A percentile compares a stretch with the other conserved stretches of the same genome.
Evolutionary conservation across 2,329 filamentous ascomycete genomes (phyloP).

Genomic region (Ophiostoma ulmi): DNA sequence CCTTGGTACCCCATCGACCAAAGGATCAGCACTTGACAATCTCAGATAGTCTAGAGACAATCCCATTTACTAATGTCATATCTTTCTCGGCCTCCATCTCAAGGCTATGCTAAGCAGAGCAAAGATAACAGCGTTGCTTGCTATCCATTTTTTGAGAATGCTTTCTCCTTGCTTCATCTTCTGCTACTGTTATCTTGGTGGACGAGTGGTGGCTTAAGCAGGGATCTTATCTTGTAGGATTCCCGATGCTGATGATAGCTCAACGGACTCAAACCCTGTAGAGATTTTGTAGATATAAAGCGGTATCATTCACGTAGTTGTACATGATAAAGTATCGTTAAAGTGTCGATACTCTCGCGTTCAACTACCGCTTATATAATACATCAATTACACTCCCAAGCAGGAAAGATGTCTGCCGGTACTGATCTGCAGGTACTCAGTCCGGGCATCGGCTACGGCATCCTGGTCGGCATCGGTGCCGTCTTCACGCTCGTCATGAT

Average conservation of each 20-base stretch:
- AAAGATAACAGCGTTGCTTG: conserved; percentile 8
- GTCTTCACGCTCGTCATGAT: conserved; percentile 36
- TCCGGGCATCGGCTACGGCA: conserved; percentile 45
- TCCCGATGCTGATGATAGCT: background rate
- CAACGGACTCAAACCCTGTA: background rate
- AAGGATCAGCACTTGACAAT: background rate
- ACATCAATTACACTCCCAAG: background rate
- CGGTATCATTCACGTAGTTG: background rate
- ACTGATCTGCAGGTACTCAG: conserved; percentile 24
- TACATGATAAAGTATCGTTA: too few species aligned
- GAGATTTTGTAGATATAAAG: background rate
- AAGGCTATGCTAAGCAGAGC: background rate
- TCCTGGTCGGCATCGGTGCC: conserved; percentile 46
- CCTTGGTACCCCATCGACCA: background rate
- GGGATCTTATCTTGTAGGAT: background rate
- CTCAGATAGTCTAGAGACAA: background rate
- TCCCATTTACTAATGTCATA: background rate
- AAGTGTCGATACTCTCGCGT: too few species aligned
- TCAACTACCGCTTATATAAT: background rate
- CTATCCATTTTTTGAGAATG: background rate
- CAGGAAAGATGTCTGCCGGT: conserved; percentile 11
- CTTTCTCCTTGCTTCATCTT: background rate
- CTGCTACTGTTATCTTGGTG: background rate
- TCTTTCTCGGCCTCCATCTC: background rate
- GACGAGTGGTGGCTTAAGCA: background rate